Percentiles rank a stretch among this genome's conserved stretches.
Conservation (phyloP, 805 yeast genomes). For the Priceomyces haplophilus region DNA sequence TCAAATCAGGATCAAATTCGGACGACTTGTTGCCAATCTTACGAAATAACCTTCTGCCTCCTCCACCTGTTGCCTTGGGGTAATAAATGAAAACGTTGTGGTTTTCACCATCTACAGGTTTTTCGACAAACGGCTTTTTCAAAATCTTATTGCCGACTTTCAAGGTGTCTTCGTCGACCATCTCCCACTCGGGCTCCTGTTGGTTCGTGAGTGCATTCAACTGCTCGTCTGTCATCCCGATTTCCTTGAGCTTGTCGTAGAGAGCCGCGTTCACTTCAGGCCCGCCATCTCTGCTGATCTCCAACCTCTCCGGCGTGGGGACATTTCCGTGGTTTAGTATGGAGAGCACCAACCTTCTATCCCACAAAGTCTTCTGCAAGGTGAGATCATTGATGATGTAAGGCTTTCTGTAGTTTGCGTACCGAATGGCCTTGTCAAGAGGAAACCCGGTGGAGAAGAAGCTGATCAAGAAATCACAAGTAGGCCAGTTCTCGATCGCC, state of each 20-base stretch:
- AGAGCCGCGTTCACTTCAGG: conserved; percentile 71
- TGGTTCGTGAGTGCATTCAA: conserved; percentile 62
- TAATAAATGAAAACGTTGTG: conserved; percentile 94
- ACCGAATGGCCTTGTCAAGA: conserved; percentile 87
- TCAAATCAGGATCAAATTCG: conserved; percentile 83
- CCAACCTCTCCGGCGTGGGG: conserved; percentile 84
- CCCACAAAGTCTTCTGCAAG: conserved; percentile 96
- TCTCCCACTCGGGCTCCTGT: conserved; percentile 76
- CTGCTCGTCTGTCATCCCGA: conserved; percentile 39
- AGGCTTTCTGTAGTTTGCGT: conserved; percentile 87
- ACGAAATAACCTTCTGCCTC: conserved; percentile 90
- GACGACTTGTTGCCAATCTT: conserved; percentile 97
- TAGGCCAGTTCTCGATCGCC: conserved; percentile 95
- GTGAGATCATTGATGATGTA: conserved; percentile 82
- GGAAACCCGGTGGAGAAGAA: conserved; percentile 98
- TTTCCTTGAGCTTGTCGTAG: conserved; percentile 41
- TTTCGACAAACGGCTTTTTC: conserved; percentile 92
- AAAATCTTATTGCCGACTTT: conserved; percentile 69
- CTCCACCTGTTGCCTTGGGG: conserved; percentile 88
- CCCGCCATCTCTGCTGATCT: conserved; percentile 95
- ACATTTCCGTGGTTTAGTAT: conserved; percentile 79
- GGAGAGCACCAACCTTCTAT: conserved; percentile 80
- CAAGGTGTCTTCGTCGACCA: conserved; percentile 77
- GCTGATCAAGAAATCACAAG: conserved; percentile 90
- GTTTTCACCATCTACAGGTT: conserved; percentile 98